These are phyloP conservation scores for Theileria annulata DNA, from an alignment of 169 alveolate species.

Conservation along the genomic window DNA sequence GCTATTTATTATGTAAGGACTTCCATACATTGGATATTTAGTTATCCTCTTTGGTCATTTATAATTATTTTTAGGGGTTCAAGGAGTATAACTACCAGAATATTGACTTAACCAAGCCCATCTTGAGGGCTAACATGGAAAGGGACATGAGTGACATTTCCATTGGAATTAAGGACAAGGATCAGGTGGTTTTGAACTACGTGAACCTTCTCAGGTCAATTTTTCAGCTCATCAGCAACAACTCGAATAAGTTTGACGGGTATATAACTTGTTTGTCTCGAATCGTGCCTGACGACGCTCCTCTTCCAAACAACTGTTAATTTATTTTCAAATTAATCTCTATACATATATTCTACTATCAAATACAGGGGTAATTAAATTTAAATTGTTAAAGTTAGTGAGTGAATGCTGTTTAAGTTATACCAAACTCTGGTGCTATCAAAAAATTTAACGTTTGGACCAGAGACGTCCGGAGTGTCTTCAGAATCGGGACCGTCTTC, in stretches of 20 bases:
- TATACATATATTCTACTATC: not conserved
- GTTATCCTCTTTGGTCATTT: constrained; percentile 1
- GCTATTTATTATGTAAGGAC: constrained; percentile 56
- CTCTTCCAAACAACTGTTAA: constrained; percentile 16
- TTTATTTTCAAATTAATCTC: not conserved
- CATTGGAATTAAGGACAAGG: constrained; percentile 75
- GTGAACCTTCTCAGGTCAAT: constrained; percentile 47
- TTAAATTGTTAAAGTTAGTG: constrained; percentile 8
- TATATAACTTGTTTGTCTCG: constrained; percentile 30
- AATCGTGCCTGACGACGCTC: constrained; percentile 57
- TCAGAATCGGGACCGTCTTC: not conserved
- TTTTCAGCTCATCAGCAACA: constrained; percentile 28
- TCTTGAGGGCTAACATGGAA: constrained; percentile 91
- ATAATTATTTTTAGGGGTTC: constrained; percentile 39
- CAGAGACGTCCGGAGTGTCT: not conserved
- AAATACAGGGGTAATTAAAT: not conserved
- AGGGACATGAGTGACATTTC: constrained; percentile 87
- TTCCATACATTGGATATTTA: not conserved
- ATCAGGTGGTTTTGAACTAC: constrained; percentile 42
- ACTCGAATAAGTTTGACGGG: constrained; percentile 39
- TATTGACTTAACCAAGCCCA: constrained; percentile 82
- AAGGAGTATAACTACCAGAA: constrained; percentile 65
- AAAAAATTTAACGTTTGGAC: not conserved
- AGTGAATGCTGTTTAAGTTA: not conserved
- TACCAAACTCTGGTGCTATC: not conserved